Evolutionary conservation across 768 basidiomycete species (phyloP), one percentile per base, ranked within the genome.

Genomic region (Tephrocybe rancida): DNA sequence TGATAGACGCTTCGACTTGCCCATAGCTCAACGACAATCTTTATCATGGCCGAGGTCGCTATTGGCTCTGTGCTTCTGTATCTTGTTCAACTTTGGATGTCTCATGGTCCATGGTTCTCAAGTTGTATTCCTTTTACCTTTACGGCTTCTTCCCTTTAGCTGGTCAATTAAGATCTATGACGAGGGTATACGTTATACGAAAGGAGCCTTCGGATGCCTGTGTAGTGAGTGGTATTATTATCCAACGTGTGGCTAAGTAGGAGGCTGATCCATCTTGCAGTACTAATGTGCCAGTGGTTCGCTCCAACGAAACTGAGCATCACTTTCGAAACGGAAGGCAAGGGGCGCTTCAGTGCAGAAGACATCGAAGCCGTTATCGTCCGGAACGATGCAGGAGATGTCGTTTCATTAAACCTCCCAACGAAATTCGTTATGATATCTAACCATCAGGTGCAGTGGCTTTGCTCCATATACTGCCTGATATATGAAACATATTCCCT

Each of bases 371-470:
- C 67, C 8, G 70, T 90, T 18, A 79, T 87, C 13, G 68, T 82
- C 34, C 82, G 78, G 50, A 80, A 91, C 61, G 61, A 64, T 22
- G 65, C 70, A 1, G 92, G 92, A 7, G 71, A 74, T 30, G 77
- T 88, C 27, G 66, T 79, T 2, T 78, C 75, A 7, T 71, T 98
- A 48, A 80, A 85, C 51, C 69, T 97, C 16, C 92, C 94, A 1
- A 81, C 81, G 58, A 87, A 92, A 67, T 81, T 87, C 29, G 87
- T 98, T 22, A 71, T 94, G 57, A 91, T 95, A 61, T 84, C 92
- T 13, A 99, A 99, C 67, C 96, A 99, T 67, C 96, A 95, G 77
- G 92, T 93, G 55, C 42, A 76, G 52, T 18, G 16, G 50, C 50
- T 30, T 37, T 34, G 29, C 29, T 18, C 10, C 26, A 45, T 26